These are phyloP conservation scores for Fusarium sp. DNA, from an alignment of 2,329 filamentous ascomycete genomes.

Conservation along the genomic window DNA sequence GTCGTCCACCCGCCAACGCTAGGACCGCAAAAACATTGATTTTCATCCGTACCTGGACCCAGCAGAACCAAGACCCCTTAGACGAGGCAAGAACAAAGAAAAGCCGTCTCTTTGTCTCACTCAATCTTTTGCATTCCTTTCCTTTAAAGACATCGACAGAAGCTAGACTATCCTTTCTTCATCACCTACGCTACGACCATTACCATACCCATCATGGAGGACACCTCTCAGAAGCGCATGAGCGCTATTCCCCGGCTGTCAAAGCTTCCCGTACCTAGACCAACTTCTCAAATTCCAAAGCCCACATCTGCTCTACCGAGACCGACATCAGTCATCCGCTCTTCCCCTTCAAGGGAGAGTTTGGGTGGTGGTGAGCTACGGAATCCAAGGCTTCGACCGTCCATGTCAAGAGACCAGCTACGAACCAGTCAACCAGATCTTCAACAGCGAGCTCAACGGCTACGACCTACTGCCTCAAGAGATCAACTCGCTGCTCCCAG, in stretches of 20 bases:
- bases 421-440: conserved; percentile 36
- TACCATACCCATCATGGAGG: conserved; percentile 46
- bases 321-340: conserved; percentile 46
- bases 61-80: conserved; percentile 32
- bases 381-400: conserved; percentile 55
- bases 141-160: conserved; percentile 8
- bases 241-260: conserved; percentile 54
- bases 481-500: conserved; percentile 50
- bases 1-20: conserved; percentile 46
- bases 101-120: conserved; percentile 4
- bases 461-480: conserved; percentile 55
- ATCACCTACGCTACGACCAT: not conserved
- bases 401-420: conserved; percentile 56
- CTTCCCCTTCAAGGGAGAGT: conserved; percentile 47
- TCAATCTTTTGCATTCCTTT: conserved; percentile 15
- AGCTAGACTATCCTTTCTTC: not conserved
- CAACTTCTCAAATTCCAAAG: conserved; percentile 49
- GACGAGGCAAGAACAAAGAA: conserved; percentile 4
- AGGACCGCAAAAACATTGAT: conserved; percentile 20
- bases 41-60: not conserved
- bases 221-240: conserved; percentile 50
- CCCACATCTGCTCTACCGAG: conserved; percentile 42
- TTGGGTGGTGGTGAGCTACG: conserved; percentile 49
- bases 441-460: conserved; percentile 53
- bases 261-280: conserved; percentile 52